Conservation (phyloP, 2,329 filamentous ascomycete species). For the Trichoderma aggressivum region DNA sequence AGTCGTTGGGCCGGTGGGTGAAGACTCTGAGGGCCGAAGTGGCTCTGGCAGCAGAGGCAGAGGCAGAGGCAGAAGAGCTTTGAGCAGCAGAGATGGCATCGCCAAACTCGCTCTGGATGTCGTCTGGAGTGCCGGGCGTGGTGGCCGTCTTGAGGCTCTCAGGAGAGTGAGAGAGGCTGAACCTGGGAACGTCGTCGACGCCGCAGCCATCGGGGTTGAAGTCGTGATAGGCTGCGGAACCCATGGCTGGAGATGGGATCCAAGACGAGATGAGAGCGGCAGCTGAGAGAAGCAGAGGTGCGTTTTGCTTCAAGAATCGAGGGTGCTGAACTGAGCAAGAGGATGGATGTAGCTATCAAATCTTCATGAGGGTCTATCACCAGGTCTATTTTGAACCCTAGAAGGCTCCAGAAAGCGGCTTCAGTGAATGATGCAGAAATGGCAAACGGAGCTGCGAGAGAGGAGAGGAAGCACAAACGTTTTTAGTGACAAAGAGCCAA, state of each 20-base stretch:
- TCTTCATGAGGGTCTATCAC: not conserved
- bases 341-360: not conserved
- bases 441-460: not conserved
- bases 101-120: not conserved
- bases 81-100: not conserved
- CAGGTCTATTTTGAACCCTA: not conserved
- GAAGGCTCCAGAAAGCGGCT: too few species aligned
- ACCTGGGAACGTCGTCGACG: not conserved
- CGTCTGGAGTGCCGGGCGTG: constrained; percentile 1
- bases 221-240: not conserved
- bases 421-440: not conserved
- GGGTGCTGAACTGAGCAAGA: not conserved
- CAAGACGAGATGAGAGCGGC: not conserved
- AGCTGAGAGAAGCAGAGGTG: not conserved
- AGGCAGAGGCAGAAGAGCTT: not conserved
- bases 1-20: not conserved
- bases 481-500: constrained; percentile 8
- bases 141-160: not conserved
- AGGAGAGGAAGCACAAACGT: not conserved
- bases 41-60: not conserved
- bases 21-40: not conserved
- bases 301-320: not conserved
- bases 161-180: not conserved
- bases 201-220: not conserved
- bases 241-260: not conserved